These are phyloP conservation scores for Schoenoplectus triqueter DNA, from an alignment of 202 grass and related monocot genomes.

Conservation along the genomic window DNA sequence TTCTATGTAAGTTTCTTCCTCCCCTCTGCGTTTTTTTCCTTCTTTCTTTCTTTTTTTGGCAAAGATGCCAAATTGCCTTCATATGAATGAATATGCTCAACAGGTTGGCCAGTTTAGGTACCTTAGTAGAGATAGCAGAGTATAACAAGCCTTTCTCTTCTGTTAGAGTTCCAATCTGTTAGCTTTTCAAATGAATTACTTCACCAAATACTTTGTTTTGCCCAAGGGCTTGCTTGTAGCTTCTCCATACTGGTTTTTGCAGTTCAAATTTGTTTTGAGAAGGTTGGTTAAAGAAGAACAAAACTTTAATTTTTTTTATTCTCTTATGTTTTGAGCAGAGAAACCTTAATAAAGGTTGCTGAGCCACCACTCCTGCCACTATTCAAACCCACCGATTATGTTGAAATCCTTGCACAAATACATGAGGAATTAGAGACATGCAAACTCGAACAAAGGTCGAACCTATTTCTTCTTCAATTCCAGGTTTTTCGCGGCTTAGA, in stretches of 20 bases:
- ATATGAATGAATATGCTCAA: neutral
- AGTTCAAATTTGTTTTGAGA: neutral
- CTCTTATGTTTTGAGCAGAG: conserved; percentile 54
- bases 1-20: conserved; percentile 72
- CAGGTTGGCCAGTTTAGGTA: neutral
- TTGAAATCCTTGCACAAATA: conserved; percentile 74
- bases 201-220: conserved; percentile 15
- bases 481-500: conserved; percentile 84
- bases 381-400: conserved; percentile 87
- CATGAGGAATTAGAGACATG: conserved; percentile 93
- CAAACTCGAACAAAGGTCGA: conserved; percentile 58
- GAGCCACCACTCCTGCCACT: conserved; percentile 64
- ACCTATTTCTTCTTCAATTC: conserved; percentile 83
- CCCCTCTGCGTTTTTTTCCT: conserved; percentile 18
- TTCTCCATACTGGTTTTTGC: neutral
- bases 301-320: neutral
- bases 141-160: neutral
- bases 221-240: neutral
- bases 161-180: neutral
- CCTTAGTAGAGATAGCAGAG: neutral
- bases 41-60: conserved; percentile 15
- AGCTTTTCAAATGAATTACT: conserved; percentile 19
- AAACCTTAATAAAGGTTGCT: conserved; percentile 86
- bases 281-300: conserved; percentile 29
- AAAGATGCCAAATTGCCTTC: neutral